Evolutionary conservation across 441 rosid species (phyloP), one percentile per base, ranked within the genome.

Genomic region (Isatis lusitanica): DNA sequence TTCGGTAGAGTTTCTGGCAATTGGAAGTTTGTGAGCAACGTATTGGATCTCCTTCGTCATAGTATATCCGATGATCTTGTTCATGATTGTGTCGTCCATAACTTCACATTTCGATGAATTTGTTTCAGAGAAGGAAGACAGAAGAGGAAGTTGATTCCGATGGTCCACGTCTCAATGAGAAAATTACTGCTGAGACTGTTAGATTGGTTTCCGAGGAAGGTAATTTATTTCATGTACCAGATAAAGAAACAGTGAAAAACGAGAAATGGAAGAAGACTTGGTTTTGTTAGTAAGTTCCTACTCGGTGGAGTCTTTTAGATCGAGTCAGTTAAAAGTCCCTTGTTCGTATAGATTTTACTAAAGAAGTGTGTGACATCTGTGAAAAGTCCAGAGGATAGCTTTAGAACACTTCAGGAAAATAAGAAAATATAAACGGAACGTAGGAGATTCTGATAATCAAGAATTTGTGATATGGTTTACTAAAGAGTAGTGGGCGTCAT

Each of bases 151-250:
- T 35, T 60, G 73, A 71, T 4, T 65, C 76, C 26, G 77, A 71
- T 66, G 80, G 80, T 66, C 80, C 77, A 24, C 80, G 80, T 59
- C 80, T 72, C 24, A 72, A 77, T 72, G 80, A 77, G 40, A 72
- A 77, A 60, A 77, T 77, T 35, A 77, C 74, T 67, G 70, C 55
- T 12, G 76, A 66, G 0, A 33, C 28, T 61, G 77, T 77, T 18
- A 72, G 80, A 66, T 60, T 77, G 61, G 80, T 77, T 61, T 58
- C 77, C 10, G 55, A 66, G 21, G 66, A 77, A 42, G 80, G 80
- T 77, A 61, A n/a, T 30, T 38, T 67, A 33, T 33, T 30, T n/a
- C 36, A 28, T 56, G 18, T 44, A 46, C 43, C 10, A 24, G 16
- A 63, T 61, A 26, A 39, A 5, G 39, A 28, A 73, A 46, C 28